These are phyloP conservation scores for Tephrocybe sp. DNA, from an alignment of 768 basidiomycete species.

Conservation along the genomic window DNA sequence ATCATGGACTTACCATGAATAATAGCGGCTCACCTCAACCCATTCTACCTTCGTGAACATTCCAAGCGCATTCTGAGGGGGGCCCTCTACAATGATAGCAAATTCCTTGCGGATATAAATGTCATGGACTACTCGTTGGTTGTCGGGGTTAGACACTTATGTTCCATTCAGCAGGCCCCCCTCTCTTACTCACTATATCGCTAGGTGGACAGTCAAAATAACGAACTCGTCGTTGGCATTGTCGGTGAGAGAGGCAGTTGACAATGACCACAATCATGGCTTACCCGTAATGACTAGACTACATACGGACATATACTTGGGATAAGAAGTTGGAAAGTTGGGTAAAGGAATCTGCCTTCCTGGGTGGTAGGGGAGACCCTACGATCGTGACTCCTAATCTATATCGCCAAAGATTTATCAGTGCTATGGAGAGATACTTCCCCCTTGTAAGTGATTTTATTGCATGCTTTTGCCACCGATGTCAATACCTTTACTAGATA, in stretches of 20 bases:
- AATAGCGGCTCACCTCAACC: slow-evolving; percentile 78
- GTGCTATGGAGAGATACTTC: slow-evolving; percentile 90
- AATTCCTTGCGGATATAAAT: slow-evolving; percentile 90
- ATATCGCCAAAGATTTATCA: slow-evolving; percentile 84
- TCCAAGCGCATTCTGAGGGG: slow-evolving; percentile 90
- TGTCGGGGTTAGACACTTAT: slow-evolving; percentile 56
- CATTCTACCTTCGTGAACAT: slow-evolving; percentile 95
- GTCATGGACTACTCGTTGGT: slow-evolving; percentile 98
- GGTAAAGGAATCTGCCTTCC: slow-evolving; percentile 94
- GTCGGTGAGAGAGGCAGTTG: slow-evolving; percentile 65
- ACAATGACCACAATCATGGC: slow-evolving; percentile 4
- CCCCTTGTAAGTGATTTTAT: slow-evolving; percentile 57
- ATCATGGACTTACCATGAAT: slow-evolving; percentile 4
- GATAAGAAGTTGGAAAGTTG: slow-evolving; percentile 98
- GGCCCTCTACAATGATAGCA: slow-evolving; percentile 92
- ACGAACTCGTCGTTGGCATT: slow-evolving; percentile 94
- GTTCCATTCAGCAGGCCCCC: too few species aligned
- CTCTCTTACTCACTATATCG: too few species aligned
- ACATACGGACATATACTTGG: slow-evolving; percentile 95
- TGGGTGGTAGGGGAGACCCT: slow-evolving; percentile 89
- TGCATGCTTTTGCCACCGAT: not conserved
- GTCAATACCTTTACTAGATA: slow-evolving; percentile 43
- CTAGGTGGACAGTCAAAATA: slow-evolving; percentile 80
- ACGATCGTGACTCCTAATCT: slow-evolving; percentile 97
- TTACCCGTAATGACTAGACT: too few species aligned